Base-by-base conservation (phyloP, 306 rosid species). In the Rosa persica region DNA sequence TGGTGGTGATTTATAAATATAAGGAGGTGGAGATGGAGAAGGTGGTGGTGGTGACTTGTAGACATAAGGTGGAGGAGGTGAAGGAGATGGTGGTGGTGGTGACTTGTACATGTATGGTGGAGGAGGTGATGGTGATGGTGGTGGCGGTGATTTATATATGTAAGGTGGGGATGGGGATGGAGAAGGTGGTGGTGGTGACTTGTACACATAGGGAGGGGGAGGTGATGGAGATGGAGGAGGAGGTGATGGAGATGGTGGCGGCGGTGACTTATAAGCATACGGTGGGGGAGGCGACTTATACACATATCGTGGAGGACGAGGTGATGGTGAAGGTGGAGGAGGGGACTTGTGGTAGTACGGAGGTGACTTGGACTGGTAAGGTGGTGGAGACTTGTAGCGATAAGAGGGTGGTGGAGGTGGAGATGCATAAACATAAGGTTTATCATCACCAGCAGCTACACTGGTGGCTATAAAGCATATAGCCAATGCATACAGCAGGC, bases 371-470 rank as follows among this genome's bases (percentile, higher is more conserved):
- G 15, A 13, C 4, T 47, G 17, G 52, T 12, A 16, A 13, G 76
- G 82, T 0, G 70, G 51, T 27, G 17, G 61, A 0, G 80, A 51
- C 43, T 38, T 49, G 74, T 77, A 51, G 17, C 12, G 5, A 51
- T 51, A 65, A 12, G 81, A 69, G 16, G 48, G 58, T 2, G 87
- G 85, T 1, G 65, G 69, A 4, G 83, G 76, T n/a, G 83, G 75
- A 3, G 80, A 70, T 70, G 83, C 68, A 74, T 75, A 79, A 27
- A 39, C 60, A 17, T 78, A 78, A 34, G 81, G 75, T 27, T 70
- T 44, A 39, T 78, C n/a, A 22, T 69, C 40, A 46, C 46, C 12
- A 6, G 86, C 86, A 3, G 67, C 86, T 71, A 79, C 83, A 75
- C 67, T 65, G 60, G 78, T 79, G 22, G 78, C 81, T 34, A 83